phyloP scores from a whole-genome alignment of 768 basidiomycete genomes.

The Leccinum aurantiacum region DNA sequence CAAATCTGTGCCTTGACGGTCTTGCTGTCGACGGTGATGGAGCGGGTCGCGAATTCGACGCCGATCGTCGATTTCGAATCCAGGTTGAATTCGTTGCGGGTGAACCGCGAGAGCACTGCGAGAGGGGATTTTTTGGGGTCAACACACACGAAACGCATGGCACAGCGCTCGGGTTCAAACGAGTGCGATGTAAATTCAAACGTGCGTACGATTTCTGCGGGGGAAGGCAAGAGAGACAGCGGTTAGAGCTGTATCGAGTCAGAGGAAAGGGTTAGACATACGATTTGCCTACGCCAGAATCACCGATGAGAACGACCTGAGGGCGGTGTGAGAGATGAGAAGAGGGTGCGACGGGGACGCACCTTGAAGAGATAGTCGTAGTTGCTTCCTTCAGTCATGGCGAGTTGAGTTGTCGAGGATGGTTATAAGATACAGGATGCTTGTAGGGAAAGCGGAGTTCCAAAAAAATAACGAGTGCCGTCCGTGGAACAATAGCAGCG shows the following conservation, averaged over 20 bases:
- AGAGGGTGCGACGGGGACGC: not conserved
- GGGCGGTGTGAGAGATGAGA: not conserved
- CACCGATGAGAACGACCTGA: slow-evolving; percentile 97
- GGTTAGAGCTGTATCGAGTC: not conserved
- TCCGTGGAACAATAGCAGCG: not conserved
- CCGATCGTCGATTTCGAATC: slow-evolving; percentile 99
- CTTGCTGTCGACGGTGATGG: slow-evolving; percentile 94
- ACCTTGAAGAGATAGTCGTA: slow-evolving; percentile 99
- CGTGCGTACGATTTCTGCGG: slow-evolving; percentile 36
- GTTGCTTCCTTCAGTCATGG: slow-evolving; percentile 91
- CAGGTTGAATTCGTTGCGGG: slow-evolving; percentile 98
- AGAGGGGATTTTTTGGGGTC: not conserved
- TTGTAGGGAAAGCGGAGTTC: slow-evolving; percentile 30
- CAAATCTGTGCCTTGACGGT: slow-evolving; percentile 98
- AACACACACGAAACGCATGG: not conserved
- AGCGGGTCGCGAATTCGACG: slow-evolving; percentile 97
- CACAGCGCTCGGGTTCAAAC: not conserved
- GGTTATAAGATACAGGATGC: slow-evolving; percentile 8
- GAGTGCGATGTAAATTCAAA: not conserved
- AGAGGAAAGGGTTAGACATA: not conserved
- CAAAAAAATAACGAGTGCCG: slow-evolving; percentile 10
- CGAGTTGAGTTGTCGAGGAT: slow-evolving; percentile 13
- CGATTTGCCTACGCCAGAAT: slow-evolving; percentile 54
- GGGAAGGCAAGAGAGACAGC: not conserved
- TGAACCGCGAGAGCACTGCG: slow-evolving; percentile 98